phyloP scores from a whole-genome alignment of 169 alveolate species.

The Plasmodium gaboni region DNA sequence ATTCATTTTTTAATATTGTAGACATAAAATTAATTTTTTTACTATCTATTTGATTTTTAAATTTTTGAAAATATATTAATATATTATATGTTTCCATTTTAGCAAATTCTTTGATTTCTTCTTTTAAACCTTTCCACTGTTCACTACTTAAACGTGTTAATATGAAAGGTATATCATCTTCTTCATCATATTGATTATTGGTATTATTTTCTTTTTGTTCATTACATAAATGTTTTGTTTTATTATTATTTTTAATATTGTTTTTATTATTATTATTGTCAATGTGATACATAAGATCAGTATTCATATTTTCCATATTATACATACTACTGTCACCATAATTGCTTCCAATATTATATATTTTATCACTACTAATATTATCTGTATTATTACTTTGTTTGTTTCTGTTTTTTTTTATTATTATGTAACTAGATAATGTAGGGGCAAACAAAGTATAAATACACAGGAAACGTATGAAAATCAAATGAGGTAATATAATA shows the following conservation, averaged over 20 bases:
- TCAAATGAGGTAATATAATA: constrained; percentile 53
- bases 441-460: constrained; percentile 66
- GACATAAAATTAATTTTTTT: constrained; percentile 6
- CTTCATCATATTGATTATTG: constrained; percentile 18
- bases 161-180: constrained; percentile 39
- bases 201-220: constrained; percentile 17
- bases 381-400: constrained; percentile 26
- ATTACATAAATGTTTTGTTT: no score
- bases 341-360: not conserved
- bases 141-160: constrained; percentile 73
- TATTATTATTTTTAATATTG: no score
- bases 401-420: constrained; percentile 27
- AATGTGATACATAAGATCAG: no score
- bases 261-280: not conserved
- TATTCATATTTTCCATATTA: no score
- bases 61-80: constrained; percentile 37
- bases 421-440: constrained; percentile 42
- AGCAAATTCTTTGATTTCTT: constrained; percentile 73
- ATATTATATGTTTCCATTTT: constrained; percentile 50
- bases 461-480: constrained; percentile 64
- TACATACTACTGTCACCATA: no score
- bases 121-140: constrained; percentile 64
- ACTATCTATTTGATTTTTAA: constrained; percentile 20
- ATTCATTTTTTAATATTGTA: constrained; percentile 4
- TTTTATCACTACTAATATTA: constrained; percentile 11